These are phyloP conservation scores for Ustilaginoidea virens DNA, from an alignment of 2,329 filamentous ascomycete genomes.

Conservation along the genomic window DNA sequence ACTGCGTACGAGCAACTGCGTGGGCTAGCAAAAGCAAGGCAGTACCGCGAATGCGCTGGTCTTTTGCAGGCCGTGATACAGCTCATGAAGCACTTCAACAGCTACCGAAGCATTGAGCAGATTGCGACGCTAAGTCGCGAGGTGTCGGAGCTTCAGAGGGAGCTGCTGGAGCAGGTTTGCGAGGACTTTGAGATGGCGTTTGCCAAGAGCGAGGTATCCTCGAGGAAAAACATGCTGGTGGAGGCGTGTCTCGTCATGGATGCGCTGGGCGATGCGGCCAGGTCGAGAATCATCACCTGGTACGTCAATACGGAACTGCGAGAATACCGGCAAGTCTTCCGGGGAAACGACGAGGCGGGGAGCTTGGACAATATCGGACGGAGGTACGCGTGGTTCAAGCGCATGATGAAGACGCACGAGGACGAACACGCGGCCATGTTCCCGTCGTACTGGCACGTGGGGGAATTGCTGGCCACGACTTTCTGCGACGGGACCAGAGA, in stretches of 20 bases:
- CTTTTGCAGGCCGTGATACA: constrained; percentile 89
- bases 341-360: constrained; percentile 91
- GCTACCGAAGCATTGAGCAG: constrained; percentile 93
- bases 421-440: constrained; percentile 85
- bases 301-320: constrained; percentile 95
- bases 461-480: constrained; percentile 74
- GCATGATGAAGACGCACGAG: constrained; percentile 91
- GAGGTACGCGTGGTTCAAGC: constrained; percentile 89
- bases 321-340: constrained; percentile 90
- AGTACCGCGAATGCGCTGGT: constrained; percentile 90
- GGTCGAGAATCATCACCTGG: constrained; percentile 75
- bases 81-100: constrained; percentile 97
- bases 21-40: constrained; percentile 65
- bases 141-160: constrained; percentile 83
- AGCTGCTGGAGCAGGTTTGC: constrained; percentile 92
- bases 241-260: constrained; percentile 93
- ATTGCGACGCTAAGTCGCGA: constrained; percentile 87
- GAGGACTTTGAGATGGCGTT: constrained; percentile 97
- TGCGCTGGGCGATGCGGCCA: constrained; percentile 76
- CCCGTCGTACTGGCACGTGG: constrained; percentile 74
- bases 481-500: constrained; percentile 94
- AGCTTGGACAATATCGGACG: constrained; percentile 92
- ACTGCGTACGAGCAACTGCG: constrained; percentile 96
- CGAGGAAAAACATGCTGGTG: constrained; percentile 53
- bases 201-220: constrained; percentile 66